Evolutionary conservation across 257 asterid species (phyloP), one percentile per base, ranked within the genome.

Genomic region (Solanum rostratum): DNA sequence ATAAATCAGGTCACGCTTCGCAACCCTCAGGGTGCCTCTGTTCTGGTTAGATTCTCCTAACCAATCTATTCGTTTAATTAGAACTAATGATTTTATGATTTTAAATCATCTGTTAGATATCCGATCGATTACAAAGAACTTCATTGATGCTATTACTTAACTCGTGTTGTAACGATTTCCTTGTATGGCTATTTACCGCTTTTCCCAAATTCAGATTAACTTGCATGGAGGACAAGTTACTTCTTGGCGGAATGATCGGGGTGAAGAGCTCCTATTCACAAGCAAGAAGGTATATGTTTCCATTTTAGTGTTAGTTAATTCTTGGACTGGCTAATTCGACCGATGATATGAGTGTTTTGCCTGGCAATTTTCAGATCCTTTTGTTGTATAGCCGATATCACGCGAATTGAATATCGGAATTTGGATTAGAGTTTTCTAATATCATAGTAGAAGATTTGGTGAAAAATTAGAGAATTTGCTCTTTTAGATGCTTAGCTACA

Each of bases 261-360:
- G 99, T 39, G 98, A 96, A 91, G 99, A 96, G 85, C 97, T 92
- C 81, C 88, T 95, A 50, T 96, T 96, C 91, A 92, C 97, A 82
- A 94, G 95, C 87, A 93, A 93, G 85, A 96, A 95, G 99, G 99
- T 96, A 90, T 50, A 86, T 74, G 27, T 80, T 46, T 49, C 82
- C 43, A 15, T 24, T 53, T 27, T 54, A 9, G 27, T 76, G 49
- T 27, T 76, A 27, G 62, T 49, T 46, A 49, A 8, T 76, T 76
- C 62, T 49, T 76, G 49, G 27, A 49, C 50, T 6, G 27, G 45
- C 82, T 74, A 74, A 46, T 74, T 74, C 33, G 10, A 74, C 22
- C 24, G 24, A 73, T 45, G 81, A 73, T 73, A 73, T 0, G n/a
- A 73, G 41, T 45, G 81, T 73, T 30, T 45, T 22, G 9, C 11